These are phyloP conservation scores for Suhomyces taliae DNA, from an alignment of 1,139 yeast genomes.

Conservation along the genomic window DNA sequence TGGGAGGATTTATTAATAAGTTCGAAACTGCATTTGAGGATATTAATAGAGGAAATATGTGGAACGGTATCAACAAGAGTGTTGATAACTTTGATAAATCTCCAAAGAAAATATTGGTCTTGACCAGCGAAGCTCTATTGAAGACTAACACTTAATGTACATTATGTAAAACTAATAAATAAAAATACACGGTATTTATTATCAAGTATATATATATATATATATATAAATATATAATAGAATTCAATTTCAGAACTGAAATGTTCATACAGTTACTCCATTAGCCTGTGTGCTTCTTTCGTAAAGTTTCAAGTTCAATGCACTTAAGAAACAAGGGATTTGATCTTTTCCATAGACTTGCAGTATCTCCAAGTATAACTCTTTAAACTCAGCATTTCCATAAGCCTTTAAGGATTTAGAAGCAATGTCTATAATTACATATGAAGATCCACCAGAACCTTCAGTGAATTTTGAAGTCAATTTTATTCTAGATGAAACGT, in stretches of 20 bases:
- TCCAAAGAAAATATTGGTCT: slow-evolving; percentile 36
- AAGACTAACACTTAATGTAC: background rate
- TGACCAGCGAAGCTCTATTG: slow-evolving; percentile 5
- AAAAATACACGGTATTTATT: too few species aligned
- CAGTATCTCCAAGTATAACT: slow-evolving; percentile 57
- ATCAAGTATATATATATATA: too few species aligned
- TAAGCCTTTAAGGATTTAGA: slow-evolving; percentile 40
- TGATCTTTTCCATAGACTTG: slow-evolving; percentile 69
- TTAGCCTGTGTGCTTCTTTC: slow-evolving; percentile 3
- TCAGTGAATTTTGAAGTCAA: slow-evolving; percentile 55
- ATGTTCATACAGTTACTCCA: background rate
- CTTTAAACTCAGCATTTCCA: slow-evolving; percentile 46
- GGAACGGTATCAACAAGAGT: slow-evolving; percentile 52
- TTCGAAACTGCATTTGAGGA: slow-evolving; percentile 37
- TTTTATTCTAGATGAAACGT: slow-evolving; percentile 53
- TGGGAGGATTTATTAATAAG: slow-evolving; percentile 17
- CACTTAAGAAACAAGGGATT: slow-evolving; percentile 78
- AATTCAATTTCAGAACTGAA: too few species aligned
- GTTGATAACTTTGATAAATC: slow-evolving; percentile 40
- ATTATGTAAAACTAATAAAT: background rate
- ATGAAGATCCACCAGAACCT: slow-evolving; percentile 23
- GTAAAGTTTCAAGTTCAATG: slow-evolving; percentile 60
- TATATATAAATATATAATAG: too few species aligned
- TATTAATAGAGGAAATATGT: slow-evolving; percentile 59
- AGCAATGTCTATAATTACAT: slow-evolving; percentile 40